phyloP scores from a whole-genome alignment of 306 rosid species.

The Spatholobus suberectus region DNA sequence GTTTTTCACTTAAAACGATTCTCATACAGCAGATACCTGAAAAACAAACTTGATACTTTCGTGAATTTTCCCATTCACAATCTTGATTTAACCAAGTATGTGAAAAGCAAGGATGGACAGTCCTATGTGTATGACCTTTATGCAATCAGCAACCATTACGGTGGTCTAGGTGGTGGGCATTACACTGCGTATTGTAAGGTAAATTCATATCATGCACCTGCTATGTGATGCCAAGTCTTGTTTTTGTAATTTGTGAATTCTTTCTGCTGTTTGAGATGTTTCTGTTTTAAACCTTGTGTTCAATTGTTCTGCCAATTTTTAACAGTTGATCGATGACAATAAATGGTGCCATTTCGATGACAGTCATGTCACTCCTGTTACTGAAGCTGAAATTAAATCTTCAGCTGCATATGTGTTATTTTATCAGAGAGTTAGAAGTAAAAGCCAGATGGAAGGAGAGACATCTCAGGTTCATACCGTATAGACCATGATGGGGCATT shows the following conservation, averaged over 20 bases:
- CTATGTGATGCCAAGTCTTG: constrained; percentile 8
- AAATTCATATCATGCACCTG: constrained; percentile 6
- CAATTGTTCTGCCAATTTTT: constrained; percentile 20
- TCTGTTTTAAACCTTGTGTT: constrained; percentile 9
- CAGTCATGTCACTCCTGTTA: constrained; percentile 73
- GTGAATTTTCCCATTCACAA: constrained; percentile 92
- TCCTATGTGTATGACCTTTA: constrained; percentile 76
- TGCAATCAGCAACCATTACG: constrained; percentile 98
- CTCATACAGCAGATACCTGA: constrained; percentile 93
- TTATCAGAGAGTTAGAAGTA: constrained; percentile 75
- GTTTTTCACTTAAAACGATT: constrained; percentile 97
- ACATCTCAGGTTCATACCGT: constrained; percentile 50
- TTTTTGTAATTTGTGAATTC: constrained; percentile 19
- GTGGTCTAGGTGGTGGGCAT: constrained; percentile 98
- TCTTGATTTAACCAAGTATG: constrained; percentile 93
- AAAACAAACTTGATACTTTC: constrained; percentile 94
- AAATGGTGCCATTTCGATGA: constrained; percentile 98
- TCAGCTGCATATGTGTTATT: constrained; percentile 91
- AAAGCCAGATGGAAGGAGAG: constrained; percentile 49
- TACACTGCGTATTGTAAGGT: constrained; percentile 98
- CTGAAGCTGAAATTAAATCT: constrained; percentile 82
- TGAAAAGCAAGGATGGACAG: constrained; percentile 76
- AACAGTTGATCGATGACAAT: constrained; percentile 92
- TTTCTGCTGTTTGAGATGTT: constrained; percentile 19
- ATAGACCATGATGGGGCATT: constrained; percentile 26